Evolutionary conservation across 805 yeast genomes (phyloP), one percentile per base, ranked within the genome.

Genomic region (Saccharomycopsis sp.): DNA sequence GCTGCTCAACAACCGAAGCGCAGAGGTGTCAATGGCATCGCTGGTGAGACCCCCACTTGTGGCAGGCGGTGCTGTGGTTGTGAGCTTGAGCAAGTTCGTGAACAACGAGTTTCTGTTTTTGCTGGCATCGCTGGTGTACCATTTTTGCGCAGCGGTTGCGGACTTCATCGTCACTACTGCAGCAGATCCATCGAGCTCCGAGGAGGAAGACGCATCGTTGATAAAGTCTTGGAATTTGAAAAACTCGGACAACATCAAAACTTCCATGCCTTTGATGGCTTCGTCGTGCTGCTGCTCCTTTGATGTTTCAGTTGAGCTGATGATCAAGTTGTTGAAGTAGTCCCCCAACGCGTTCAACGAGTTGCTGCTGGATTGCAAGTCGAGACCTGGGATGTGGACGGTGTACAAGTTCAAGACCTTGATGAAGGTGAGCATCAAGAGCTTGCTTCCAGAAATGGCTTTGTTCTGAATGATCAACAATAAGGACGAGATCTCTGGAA

Each of bases 41-140:
- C n/a, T n/a, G n/a, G n/a, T n/a, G n/a, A n/a, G n/a, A n/a, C n/a
- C n/a, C n/a, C n/a, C n/a, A n/a, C n/a, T n/a, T n/a, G n/a, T n/a
- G n/a, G n/a, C n/a, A n/a, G n/a, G n/a, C n/a, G n/a, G n/a, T n/a
- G n/a, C n/a, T 8, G n/a, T n/a, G n/a, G n/a, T n/a, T n/a, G n/a
- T n/a, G n/a, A 84, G 59, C 53, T 73, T 72, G 21, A 82, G 52
- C 41, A 86, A 61, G 5, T 75, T 71, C 0, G 88, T 76, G 57
- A 85, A 86, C 34, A 83, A 62, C 0, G 94, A 77, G 41, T 68
- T 66, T 13, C 64, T 62, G 12, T 42, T 32, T n/a, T 26, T 19
- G 2, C 67, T 45, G 20, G 70, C n/a, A n/a, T n/a, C n/a, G n/a
- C n/a, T 62, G 53, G 73, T 80, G 87, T 92, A 87, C 95, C 95